Conservation (phyloP, 345 rosid species). For the Eucalyptus brandiana region DNA sequence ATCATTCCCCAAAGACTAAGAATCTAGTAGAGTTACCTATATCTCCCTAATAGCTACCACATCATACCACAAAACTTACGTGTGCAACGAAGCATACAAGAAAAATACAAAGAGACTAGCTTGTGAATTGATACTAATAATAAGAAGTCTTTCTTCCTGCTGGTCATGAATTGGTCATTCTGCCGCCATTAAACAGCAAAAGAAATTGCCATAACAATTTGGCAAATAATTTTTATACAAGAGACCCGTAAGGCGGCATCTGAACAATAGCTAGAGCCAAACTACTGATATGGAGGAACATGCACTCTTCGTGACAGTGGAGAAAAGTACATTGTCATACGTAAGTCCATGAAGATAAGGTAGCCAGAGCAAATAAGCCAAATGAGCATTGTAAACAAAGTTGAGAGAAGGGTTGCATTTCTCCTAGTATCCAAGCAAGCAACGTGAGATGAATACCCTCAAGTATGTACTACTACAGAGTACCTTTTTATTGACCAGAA, state of each 20-base stretch:
- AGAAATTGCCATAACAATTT: not conserved
- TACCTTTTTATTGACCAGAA: constrained; percentile 65
- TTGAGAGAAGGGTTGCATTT: not conserved
- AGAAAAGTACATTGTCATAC: not conserved
- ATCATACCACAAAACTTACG: not conserved
- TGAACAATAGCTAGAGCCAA: not conserved
- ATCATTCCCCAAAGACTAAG: not conserved
- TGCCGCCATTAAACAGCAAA: not conserved
- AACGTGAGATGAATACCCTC: not conserved
- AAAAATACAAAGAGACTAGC: not conserved
- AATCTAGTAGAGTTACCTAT: not conserved
- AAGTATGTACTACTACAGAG: not conserved
- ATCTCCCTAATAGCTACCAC: not conserved
- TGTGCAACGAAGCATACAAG: not conserved
- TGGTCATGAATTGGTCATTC: not conserved
- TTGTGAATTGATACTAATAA: not conserved
- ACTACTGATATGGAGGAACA: not conserved
- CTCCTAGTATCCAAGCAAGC: not conserved
- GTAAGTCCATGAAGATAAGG: not conserved
- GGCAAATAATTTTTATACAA: not conserved
- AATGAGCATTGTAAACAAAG: not conserved
- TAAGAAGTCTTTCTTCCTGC: not conserved
- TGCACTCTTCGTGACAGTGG: not conserved
- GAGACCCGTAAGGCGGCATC: not conserved
- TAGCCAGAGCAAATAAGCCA: not conserved